A percentile compares a stretch with the other conserved stretches of the same genome.
Evolutionary conservation across 192 early-diverging fungal genomes (phyloP).

Genomic region (Coemansia sp.): DNA sequence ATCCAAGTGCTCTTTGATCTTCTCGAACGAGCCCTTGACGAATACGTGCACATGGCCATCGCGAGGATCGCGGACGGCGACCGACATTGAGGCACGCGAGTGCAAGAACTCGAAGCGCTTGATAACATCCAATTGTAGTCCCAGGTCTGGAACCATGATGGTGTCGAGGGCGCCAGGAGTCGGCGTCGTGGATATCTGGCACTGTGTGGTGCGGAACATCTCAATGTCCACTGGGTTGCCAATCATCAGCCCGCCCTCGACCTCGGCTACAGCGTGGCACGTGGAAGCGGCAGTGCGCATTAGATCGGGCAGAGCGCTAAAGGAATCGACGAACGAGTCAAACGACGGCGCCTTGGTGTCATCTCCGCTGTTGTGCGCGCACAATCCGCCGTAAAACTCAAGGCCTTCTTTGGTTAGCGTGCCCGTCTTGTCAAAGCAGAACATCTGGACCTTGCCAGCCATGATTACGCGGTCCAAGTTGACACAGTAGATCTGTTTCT

Average conservation of each 20-base stretch:
- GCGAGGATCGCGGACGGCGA: slow-evolving; percentile 60
- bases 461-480: slow-evolving; percentile 63
- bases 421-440: slow-evolving; percentile 68
- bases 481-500: slow-evolving; percentile 62
- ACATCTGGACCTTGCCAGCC: slow-evolving; percentile 64
- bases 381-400: slow-evolving; percentile 55
- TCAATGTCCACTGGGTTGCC: slow-evolving; percentile 31
- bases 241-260: slow-evolving; percentile 21
- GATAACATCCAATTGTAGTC: slow-evolving; percentile 39
- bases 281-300: slow-evolving; percentile 26
- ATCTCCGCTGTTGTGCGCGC: background rate
- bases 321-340: slow-evolving; percentile 2
- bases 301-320: slow-evolving; percentile 4
- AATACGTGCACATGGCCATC: slow-evolving; percentile 62
- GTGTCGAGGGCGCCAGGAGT: slow-evolving; percentile 53
- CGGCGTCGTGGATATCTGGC: slow-evolving; percentile 26
- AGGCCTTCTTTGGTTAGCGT: slow-evolving; percentile 68
- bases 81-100: slow-evolving; percentile 71
- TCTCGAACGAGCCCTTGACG: slow-evolving; percentile 61
- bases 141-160: slow-evolving; percentile 27
- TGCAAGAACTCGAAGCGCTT: slow-evolving; percentile 76
- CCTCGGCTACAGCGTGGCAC: slow-evolving; percentile 59
- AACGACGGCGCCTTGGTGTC: slow-evolving; percentile 1
- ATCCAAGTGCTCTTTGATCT: slow-evolving; percentile 60
- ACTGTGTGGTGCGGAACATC: slow-evolving; percentile 23